Evolutionary conservation across 768 basidiomycete genomes (phyloP).

Genomic region (Lactarius hatsudake): DNA sequence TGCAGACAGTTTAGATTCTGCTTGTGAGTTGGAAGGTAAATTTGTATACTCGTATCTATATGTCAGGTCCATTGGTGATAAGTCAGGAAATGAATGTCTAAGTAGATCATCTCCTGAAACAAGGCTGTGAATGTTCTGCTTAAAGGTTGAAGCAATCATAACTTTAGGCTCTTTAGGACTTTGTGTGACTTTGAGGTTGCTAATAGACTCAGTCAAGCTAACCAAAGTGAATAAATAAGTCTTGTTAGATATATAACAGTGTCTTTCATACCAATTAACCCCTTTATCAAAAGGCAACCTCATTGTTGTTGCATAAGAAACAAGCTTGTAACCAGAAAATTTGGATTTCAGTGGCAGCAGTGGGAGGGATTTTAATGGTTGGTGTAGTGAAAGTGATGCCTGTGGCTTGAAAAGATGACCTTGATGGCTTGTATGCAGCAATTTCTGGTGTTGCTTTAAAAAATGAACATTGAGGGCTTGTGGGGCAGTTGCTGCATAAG

Average conservation of each 20-base stretch:
- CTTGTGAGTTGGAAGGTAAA: not conserved
- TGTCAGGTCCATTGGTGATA: not conserved
- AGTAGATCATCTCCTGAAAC: not conserved
- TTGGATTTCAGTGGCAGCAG: not conserved
- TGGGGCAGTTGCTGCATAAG: not conserved
- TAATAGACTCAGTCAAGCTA: slow-evolving; percentile 4
- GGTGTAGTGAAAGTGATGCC: not conserved
- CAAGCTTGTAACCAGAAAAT: not conserved
- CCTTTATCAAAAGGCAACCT: not conserved
- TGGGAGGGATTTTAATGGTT: not conserved
- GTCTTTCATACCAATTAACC: slow-evolving; percentile 4
- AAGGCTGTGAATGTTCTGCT: not conserved
- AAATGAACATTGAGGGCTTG: slow-evolving; percentile 3
- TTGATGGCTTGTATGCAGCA: not conserved
- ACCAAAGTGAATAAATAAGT: not conserved
- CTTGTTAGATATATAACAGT: not conserved
- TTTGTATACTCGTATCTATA: not conserved
- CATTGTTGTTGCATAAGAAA: not conserved
- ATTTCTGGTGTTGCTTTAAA: not conserved
- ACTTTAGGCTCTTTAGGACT: not conserved
- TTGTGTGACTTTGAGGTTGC: slow-evolving; percentile 1
- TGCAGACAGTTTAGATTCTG: slow-evolving; percentile 8
- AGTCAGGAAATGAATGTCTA: not conserved
- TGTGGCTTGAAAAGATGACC: slow-evolving; percentile 2
- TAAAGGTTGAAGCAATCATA: not conserved